Evolutionary conservation across 306 rosid species (phyloP), one percentile per base, ranked within the genome.

Genomic region (Nissolia schottii): DNA sequence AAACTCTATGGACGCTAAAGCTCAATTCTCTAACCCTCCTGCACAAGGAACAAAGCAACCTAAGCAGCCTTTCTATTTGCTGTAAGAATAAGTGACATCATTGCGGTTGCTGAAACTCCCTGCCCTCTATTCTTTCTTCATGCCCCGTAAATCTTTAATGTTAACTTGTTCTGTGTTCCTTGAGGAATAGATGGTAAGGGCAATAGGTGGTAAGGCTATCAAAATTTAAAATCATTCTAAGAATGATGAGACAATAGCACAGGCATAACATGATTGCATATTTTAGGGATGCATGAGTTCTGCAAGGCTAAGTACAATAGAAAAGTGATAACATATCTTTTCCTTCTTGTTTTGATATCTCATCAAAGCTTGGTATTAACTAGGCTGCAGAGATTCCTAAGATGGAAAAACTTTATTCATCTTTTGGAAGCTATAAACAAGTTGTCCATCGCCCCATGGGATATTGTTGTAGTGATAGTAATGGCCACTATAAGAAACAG

Each of bases 31-130:
- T 70, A n/a, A 43, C 38, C 41, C 43, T 31, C 28, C 54, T 43
- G 7, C 34, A 12, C 24, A 38, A 24, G 28, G 54, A 55, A 24
- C 75, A 57, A n/a, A 43, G 53, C 61, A 23, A 45, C 38, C 53
- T 8, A 20, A 10, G n/a, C 55, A 28, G 10, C 58, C 18, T 23
- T 27, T 28, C 40, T 41, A 27, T 16, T 5, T 2, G 5, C 27
- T 34, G 7, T 24, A 6, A 65, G 67, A 18, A 43, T 65, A 13
- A 51, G 45, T 28, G 12, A 55, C 48, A 27, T 53, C 12, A 19
- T n/a, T 64, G 49, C 54, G 29, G 65, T 14, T 55, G 69, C 25
- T 72, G 37, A 57, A 72, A 59, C 4, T 31, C 37, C 57, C 61
- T 46, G 55, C 8, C 22, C 62, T 35, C 10, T 16, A 19, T 45